Base-by-base conservation (phyloP, 192 early-diverging fungal genomes). In the Haplosporangium gracile region DNA sequence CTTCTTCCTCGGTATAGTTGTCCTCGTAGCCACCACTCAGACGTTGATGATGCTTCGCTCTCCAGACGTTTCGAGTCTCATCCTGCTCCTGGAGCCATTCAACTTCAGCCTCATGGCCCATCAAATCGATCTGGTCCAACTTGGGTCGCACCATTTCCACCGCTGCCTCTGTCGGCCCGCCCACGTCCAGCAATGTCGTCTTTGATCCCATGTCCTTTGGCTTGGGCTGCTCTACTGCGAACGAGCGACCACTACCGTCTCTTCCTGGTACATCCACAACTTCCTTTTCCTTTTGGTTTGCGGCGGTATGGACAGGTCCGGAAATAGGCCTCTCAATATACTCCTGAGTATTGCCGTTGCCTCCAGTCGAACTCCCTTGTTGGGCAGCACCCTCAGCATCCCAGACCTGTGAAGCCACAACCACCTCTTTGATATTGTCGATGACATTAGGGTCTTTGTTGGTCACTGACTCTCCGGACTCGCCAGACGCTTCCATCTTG, bases 11-110 rank as follows among this genome's bases (percentile, higher is more conserved):
- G 0, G 70, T 71, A 24, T 72, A 51, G 20, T 71, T n/a, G 36
- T 75, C 63, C 8, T 73, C 24, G 16, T 32, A 16, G 11, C 38
- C 36, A 5, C 9, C 39, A 29, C n/a, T 55, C 36, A 18, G 60
- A 13, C 45, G 72, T n/a, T 70, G 75, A 32, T 74, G 57, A 32
- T 83, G 70, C 32, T 47, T 60, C 4, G 5, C 2, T 7, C 42
- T 51, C 76, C 71, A 51, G 4, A 55, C 42, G 15, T 36, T 7
- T 0, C 70, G 47, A 8, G 79, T 60, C n/a, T n/a, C 11, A 11
- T 78, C 82, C 40, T 79, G 77, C 24, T 85, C 77, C 10, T 85
- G 24, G n/a, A 79, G 40, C 83, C 83, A 85, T 18, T 85, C 77
- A 0, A 85, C 5, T 26, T 86, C 73, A 2, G 83, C 78, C 43